Conservation (phyloP, 2,329 filamentous ascomycete species). For the Ciborinia camelliae region DNA sequence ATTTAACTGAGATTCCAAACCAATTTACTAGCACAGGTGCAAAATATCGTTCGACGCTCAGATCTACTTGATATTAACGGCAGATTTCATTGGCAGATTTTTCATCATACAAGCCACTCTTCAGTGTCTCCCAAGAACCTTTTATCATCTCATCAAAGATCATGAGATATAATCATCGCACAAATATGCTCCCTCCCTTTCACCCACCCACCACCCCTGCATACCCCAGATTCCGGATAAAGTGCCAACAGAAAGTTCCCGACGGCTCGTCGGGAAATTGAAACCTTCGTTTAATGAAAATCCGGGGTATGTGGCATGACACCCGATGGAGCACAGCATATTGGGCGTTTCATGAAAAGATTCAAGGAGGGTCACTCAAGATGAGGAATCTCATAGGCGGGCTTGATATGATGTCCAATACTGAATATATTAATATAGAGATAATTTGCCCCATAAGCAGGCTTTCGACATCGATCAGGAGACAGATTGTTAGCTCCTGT, state of each 20-base stretch:
- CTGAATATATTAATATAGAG: conserved; percentile 17
- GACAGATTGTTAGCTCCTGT: conserved; percentile 6
- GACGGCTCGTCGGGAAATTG: conserved; percentile 25
- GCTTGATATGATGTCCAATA: background rate
- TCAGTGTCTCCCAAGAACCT: background rate
- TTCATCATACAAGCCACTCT: background rate
- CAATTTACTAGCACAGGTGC: no score
- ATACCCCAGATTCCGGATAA: conserved; percentile 14
- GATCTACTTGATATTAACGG: background rate
- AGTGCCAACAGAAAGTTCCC: conserved; percentile 4
- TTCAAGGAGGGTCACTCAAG: conserved; percentile 5
- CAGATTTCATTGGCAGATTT: background rate
- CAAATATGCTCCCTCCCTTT: background rate
- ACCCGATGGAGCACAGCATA: background rate
- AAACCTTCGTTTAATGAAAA: conserved; percentile 18
- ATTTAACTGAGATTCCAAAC: background rate
- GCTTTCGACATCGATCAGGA: background rate
- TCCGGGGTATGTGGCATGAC: conserved; percentile 10
- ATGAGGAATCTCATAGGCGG: conserved; percentile 1
- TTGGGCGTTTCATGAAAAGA: conserved; percentile 1
- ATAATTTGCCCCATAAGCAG: background rate
- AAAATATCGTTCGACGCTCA: no score
- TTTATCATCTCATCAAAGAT: background rate
- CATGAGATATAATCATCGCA: background rate
- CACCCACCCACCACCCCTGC: background rate